Conservation (phyloP, 306 rosid genomes). For the apple (Malus domestica) region ASM211411v1 NC_041803.1:17216001-17216500, state of each 20-base stretch:
- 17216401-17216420: neutral
- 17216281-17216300: slow-evolving; percentile 79
- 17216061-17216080: neutral
- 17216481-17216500: too few species aligned
- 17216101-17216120: neutral
- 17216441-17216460: neutral
- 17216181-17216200: neutral
- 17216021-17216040: neutral
- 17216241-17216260: neutral
- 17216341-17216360: slow-evolving; percentile 84
- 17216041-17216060: neutral
- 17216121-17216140: neutral
- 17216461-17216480: too few species aligned
- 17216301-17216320: slow-evolving; percentile 56
- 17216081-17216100: neutral
- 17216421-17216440: neutral
- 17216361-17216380: slow-evolving; percentile 64
- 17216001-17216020: too few species aligned
- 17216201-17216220: neutral
- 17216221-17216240: neutral
- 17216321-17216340: slow-evolving; percentile 77
- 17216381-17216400: slow-evolving; percentile 64
- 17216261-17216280: slow-evolving; percentile 4
- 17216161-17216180: neutral
- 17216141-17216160: neutral